Evolutionary conservation across 768 basidiomycete species (phyloP).

Genomic region (Leccinum pellstonianum): DNA sequence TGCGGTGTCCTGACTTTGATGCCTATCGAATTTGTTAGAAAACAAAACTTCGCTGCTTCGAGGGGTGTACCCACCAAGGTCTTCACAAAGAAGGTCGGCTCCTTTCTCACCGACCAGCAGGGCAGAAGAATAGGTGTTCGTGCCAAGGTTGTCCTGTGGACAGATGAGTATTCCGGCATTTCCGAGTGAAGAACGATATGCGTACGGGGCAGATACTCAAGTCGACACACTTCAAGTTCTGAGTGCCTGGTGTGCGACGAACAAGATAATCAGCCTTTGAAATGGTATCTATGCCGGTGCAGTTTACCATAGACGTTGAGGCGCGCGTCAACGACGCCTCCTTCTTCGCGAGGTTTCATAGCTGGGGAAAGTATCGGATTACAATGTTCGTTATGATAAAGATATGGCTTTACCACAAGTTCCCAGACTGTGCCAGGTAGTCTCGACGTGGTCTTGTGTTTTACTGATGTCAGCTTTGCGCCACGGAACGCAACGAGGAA

Average conservation of each 20-base stretch:
- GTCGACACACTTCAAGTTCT: conserved; percentile 67
- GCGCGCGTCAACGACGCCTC: conserved; percentile 63
- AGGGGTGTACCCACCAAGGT: conserved; percentile 48
- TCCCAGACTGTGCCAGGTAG: conserved; percentile 74
- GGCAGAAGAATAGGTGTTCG: conserved; percentile 72
- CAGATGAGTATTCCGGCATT: background rate
- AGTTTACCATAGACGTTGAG: conserved; percentile 54
- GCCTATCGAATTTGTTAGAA: conserved; percentile 36
- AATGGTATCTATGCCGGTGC: conserved; percentile 11
- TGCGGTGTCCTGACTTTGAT: conserved; percentile 62
- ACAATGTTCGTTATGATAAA: background rate
- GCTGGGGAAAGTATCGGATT: conserved; percentile 18
- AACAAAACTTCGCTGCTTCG: background rate
- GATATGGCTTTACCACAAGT: conserved; percentile 27
- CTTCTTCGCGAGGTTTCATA: conserved; percentile 67
- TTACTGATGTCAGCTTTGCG: background rate
- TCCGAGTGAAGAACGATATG: conserved; percentile 1
- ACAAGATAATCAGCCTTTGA: background rate
- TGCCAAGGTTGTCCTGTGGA: conserved; percentile 64
- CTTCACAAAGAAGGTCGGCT: conserved; percentile 57
- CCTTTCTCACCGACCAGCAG: conserved; percentile 71
- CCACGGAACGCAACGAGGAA: background rate
- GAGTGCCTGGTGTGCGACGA: conserved; percentile 39
- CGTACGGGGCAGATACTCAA: conserved; percentile 70
- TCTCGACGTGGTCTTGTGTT: conserved; percentile 59